Evolutionary conservation across 2,329 filamentous ascomycete genomes (phyloP).

Genomic region (Leptographium galeiforme): DNA sequence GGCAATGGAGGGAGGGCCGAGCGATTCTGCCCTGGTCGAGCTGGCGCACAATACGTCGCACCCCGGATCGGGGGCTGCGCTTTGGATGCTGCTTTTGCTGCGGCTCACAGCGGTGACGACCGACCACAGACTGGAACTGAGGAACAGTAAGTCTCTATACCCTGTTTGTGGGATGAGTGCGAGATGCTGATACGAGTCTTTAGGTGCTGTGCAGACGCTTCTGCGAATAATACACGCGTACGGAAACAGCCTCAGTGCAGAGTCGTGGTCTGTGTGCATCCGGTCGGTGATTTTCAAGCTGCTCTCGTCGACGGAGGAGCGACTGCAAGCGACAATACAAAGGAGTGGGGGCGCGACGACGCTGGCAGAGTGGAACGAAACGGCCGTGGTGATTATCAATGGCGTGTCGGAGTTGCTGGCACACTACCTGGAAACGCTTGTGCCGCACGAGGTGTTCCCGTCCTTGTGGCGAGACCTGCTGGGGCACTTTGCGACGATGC

Average conservation of each 20-base stretch:
- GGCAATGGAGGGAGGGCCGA: conserved; percentile 37
- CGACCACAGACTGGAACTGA: conserved; percentile 59
- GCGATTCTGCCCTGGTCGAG: conserved; percentile 42
- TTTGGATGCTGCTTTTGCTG: conserved; percentile 68
- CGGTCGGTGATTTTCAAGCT: conserved; percentile 70
- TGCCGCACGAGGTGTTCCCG: conserved; percentile 51
- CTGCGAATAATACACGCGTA: conserved; percentile 87
- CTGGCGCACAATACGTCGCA: conserved; percentile 47
- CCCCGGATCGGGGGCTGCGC: conserved; percentile 50
- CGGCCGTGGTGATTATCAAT: conserved; percentile 58
- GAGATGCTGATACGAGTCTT: neutral
- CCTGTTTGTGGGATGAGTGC: conserved; percentile 5
- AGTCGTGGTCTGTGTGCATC: conserved; percentile 74
- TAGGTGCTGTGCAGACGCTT: conserved; percentile 73
- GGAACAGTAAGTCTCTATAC: conserved; percentile 46
- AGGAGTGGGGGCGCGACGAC: conserved; percentile 25
- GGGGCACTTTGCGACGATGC: conserved; percentile 49
- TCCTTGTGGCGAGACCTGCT: conserved; percentile 65
- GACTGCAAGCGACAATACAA: conserved; percentile 28
- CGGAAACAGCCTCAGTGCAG: conserved; percentile 61
- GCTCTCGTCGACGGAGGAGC: conserved; percentile 52
- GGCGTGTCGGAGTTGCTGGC: conserved; percentile 62
- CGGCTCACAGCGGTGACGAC: conserved; percentile 58
- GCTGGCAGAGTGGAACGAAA: conserved; percentile 55
- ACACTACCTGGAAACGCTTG: conserved; percentile 62